phyloP scores from a whole-genome alignment of 2,329 filamentous ascomycete genomes.

The Orbilia blumenaviensis region DNA sequence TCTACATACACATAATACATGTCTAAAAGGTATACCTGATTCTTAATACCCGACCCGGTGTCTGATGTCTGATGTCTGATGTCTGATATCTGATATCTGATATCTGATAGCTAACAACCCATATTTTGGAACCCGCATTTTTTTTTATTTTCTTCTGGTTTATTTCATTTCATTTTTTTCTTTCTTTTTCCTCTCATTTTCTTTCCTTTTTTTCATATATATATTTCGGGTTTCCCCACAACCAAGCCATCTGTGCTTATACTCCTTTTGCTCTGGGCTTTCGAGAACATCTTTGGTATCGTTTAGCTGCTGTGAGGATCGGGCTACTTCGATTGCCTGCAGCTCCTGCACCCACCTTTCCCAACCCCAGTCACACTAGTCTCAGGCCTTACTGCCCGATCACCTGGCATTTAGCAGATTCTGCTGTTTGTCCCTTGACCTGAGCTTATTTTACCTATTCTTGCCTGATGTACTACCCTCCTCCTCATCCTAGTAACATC shows the following conservation, averaged over 20 bases:
- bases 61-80: no score
- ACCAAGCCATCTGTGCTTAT: slow-evolving; percentile 22
- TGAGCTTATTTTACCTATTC: neutral
- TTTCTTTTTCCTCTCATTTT: neutral
- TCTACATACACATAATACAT: no score
- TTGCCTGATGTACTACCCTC: no score
- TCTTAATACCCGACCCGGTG: no score
- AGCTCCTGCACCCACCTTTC: slow-evolving; percentile 29
- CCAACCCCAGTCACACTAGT: neutral
- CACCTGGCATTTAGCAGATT: neutral
- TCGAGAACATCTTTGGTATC: neutral
- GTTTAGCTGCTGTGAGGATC: slow-evolving; percentile 1
- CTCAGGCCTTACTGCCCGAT: neutral
- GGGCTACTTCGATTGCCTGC: slow-evolving; percentile 38
- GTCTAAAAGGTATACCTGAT: no score
- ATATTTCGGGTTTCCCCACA: neutral
- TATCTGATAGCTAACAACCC: no score
- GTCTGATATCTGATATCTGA: no score
- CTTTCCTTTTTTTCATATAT: neutral
- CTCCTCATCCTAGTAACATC: no score
- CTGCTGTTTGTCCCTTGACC: neutral
- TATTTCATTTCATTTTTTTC: neutral
- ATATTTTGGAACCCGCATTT: neutral
- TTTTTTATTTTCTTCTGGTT: neutral
- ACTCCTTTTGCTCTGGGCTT: neutral